A percentile compares a stretch with the other conserved stretches of the same genome.
These are phyloP conservation scores for Gymnopus androsaceus DNA, from an alignment of 1,284 basidiomycete species.

Conservation along the genomic window DNA sequence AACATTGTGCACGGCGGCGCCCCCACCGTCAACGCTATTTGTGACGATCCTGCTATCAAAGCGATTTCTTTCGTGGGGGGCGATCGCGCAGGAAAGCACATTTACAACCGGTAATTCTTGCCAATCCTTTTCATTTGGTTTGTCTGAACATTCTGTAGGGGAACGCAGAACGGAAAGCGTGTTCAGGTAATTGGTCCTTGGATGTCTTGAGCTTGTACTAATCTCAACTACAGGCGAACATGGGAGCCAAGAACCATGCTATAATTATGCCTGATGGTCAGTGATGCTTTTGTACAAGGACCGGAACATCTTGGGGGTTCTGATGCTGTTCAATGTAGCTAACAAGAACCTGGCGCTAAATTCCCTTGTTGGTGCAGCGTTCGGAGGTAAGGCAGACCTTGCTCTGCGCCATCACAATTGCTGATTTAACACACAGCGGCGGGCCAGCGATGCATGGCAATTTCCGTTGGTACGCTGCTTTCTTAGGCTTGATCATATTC, in stretches of 20 bases:
- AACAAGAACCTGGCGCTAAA: conserved; percentile 95
- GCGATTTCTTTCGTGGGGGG: conserved; percentile 99
- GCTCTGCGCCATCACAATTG: conserved; percentile 29
- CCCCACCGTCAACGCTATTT: conserved; percentile 91
- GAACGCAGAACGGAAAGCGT: conserved; percentile 86
- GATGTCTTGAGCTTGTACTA: conserved; percentile 15
- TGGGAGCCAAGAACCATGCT: conserved; percentile 97
- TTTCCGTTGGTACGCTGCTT: conserved; percentile 70
- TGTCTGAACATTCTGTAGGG: conserved; percentile 44
- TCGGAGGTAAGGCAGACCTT: conserved; percentile 64
- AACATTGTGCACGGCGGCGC: conserved; percentile 91
- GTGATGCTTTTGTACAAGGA: conserved; percentile 20
- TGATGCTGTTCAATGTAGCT: conserved; percentile 47
- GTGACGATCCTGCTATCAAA: conserved; percentile 88
- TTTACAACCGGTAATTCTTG: conserved; percentile 75
- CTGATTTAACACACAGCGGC: conserved; percentile 64
- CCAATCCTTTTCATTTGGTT: neutral
- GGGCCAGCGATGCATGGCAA: conserved; percentile 95
- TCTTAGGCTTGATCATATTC: neutral
- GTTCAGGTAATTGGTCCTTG: conserved; percentile 63
- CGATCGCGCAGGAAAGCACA: conserved; percentile 91
- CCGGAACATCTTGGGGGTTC: conserved; percentile 1
- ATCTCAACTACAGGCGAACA: conserved; percentile 79
- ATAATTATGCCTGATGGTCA: conserved; percentile 93
- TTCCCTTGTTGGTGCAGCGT: conserved; percentile 92